Percentiles rank a stretch among this genome's conserved stretches.
Evolutionary conservation across 1,284 basidiomycete species (phyloP).

Genomic region (Vanrija sp.): DNA sequence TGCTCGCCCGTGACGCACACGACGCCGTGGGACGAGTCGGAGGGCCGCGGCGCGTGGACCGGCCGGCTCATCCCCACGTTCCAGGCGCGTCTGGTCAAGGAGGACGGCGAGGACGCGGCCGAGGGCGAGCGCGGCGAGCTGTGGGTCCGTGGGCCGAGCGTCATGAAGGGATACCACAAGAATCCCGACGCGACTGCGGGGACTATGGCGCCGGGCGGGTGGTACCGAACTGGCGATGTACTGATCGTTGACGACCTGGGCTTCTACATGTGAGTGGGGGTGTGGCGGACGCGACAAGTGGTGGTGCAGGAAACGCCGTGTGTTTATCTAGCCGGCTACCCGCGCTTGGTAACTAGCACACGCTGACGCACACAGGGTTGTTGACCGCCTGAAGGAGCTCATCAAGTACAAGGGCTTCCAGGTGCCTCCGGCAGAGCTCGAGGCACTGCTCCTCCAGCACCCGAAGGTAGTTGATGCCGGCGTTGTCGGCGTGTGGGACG

Average conservation of each 20-base stretch:
- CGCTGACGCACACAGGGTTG: slow-evolving; percentile 18
- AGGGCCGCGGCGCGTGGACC: slow-evolving; percentile 57
- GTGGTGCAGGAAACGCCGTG: no score
- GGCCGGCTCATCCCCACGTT: slow-evolving; percentile 74
- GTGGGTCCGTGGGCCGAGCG: slow-evolving; percentile 69
- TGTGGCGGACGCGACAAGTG: not conserved
- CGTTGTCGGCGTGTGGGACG: slow-evolving; percentile 64
- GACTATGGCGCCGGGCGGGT: slow-evolving; percentile 61
- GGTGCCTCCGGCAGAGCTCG: slow-evolving; percentile 80
- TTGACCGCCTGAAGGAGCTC: slow-evolving; percentile 63
- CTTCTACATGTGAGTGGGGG: slow-evolving; percentile 51
- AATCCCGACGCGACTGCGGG: slow-evolving; percentile 64
- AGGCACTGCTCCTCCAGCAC: slow-evolving; percentile 67
- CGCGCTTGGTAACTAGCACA: no score
- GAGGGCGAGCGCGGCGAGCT: slow-evolving; percentile 67
- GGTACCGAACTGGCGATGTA: slow-evolving; percentile 83
- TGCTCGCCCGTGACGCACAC: slow-evolving; percentile 45
- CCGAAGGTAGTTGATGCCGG: slow-evolving; percentile 66
- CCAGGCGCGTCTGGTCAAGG: slow-evolving; percentile 64
- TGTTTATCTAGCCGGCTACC: no score
- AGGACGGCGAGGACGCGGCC: slow-evolving; percentile 50
- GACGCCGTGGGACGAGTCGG: slow-evolving; percentile 24
- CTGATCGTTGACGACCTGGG: slow-evolving; percentile 62
- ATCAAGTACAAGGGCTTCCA: slow-evolving; percentile 67
- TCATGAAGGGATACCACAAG: slow-evolving; percentile 72